These are phyloP conservation scores for Calonectria pseudoreteaudii DNA, from an alignment of 2,329 filamentous ascomycete genomes.

Conservation along the genomic window DNA sequence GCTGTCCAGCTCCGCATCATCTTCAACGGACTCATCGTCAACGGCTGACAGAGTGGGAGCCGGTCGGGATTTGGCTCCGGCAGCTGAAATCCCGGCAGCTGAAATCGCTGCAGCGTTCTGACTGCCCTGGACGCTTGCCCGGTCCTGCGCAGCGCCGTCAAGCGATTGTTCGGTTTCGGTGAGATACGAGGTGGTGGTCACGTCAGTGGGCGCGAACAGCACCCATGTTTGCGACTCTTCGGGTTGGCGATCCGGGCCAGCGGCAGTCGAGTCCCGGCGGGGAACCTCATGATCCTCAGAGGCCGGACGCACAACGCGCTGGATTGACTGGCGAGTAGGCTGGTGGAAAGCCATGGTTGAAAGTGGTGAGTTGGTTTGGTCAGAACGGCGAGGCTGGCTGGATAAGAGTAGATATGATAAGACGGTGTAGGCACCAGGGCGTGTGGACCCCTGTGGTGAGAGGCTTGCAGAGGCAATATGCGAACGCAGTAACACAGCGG, in stretches of 20 bases:
- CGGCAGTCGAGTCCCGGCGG: constrained; percentile 41
- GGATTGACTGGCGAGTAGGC: constrained; percentile 64
- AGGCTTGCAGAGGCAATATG: constrained; percentile 32
- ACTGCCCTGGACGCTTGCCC: constrained; percentile 84
- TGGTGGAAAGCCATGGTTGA: constrained; percentile 70
- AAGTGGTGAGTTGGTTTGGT: constrained; percentile 20
- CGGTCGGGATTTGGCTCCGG: constrained; percentile 57
- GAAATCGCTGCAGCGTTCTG: constrained; percentile 77
- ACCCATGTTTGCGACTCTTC: constrained; percentile 95
- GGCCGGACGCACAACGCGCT: constrained; percentile 58
- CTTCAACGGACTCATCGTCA: constrained; percentile 60
- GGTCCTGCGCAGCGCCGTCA: constrained; percentile 75
- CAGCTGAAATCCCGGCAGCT: too few species aligned
- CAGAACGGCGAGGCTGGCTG: constrained; percentile 28
- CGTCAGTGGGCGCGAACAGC: constrained; percentile 84
- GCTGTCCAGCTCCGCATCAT: constrained; percentile 88
- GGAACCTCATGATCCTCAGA: constrained; percentile 52
- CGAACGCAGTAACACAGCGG: constrained; percentile 15
- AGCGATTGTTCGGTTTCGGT: constrained; percentile 76
- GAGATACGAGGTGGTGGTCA: constrained; percentile 73
- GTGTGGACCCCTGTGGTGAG: constrained; percentile 37
- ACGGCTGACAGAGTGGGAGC: constrained; percentile 53
- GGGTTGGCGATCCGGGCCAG: constrained; percentile 52
- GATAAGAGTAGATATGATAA: constrained; percentile 41
- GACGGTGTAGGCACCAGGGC: constrained; percentile 31